Percentiles rank a stretch among this genome's conserved stretches.
Evolutionary conservation across 164 flowering plant species (phyloP).

Genomic region (Sextonia rubra): DNA sequence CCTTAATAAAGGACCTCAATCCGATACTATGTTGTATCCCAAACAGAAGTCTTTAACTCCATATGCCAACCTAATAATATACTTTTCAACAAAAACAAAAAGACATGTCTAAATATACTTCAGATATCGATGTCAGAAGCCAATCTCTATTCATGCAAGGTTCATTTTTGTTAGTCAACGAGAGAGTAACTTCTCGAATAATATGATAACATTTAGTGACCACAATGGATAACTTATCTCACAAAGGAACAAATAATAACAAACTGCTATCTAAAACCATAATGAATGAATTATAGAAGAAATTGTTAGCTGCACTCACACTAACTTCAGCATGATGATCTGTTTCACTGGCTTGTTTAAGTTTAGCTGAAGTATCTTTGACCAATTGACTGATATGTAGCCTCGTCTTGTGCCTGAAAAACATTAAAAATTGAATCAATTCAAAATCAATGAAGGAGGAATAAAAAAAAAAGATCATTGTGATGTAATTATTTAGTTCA

Average conservation of each 20-base stretch:
- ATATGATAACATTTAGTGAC: no score
- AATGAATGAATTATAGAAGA: background rate
- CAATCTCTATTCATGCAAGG: no score
- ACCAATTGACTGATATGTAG: slow-evolving; percentile 56
- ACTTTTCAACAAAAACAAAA: no score
- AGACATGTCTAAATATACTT: no score
- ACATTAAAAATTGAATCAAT: background rate
- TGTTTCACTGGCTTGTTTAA: slow-evolving; percentile 62
- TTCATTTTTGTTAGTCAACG: no score
- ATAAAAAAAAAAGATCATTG: background rate
- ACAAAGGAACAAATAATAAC: background rate
- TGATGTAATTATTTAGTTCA: background rate
- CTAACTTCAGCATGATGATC: slow-evolving; percentile 49
- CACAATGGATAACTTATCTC: no score
- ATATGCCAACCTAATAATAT: no score
- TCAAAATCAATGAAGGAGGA: slow-evolving; percentile 1
- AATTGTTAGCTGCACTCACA: slow-evolving; percentile 34
- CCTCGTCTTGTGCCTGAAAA: slow-evolving; percentile 57
- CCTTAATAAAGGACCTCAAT: no score
- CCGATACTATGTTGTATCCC: no score
- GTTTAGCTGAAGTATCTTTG: slow-evolving; percentile 60
- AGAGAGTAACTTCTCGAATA: no score
- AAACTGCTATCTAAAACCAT: background rate
- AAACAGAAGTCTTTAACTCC: no score
- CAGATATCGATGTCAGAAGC: no score